phyloP scores from a whole-genome alignment of 768 basidiomycete genomes.

The Termitomyces sp. region DNA sequence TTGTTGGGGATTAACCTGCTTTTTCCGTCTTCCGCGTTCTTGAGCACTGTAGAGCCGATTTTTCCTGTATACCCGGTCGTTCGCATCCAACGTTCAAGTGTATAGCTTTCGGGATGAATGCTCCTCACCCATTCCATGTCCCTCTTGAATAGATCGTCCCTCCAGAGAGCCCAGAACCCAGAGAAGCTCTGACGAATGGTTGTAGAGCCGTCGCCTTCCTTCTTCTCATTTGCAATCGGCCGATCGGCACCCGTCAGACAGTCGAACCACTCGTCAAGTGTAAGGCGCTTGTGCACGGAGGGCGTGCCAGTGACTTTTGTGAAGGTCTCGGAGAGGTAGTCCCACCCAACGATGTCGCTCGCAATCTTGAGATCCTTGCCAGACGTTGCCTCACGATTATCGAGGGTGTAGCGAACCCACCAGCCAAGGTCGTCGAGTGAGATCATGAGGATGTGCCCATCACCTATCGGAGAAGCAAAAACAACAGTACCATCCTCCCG shows the following conservation, averaged over 20 bases:
- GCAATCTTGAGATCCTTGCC: slow-evolving; percentile 31
- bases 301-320: slow-evolving; percentile 30
- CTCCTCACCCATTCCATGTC: slow-evolving; percentile 39
- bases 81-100: slow-evolving; percentile 37
- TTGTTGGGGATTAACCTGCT: slow-evolving; percentile 18
- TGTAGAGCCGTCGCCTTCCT: slow-evolving; percentile 22
- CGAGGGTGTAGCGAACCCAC: slow-evolving; percentile 34
- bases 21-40: slow-evolving; percentile 27
- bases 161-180: slow-evolving; percentile 36
- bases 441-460: slow-evolving; percentile 32
- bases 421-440: slow-evolving; percentile 33
- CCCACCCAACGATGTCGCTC: slow-evolving; percentile 31
- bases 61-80: slow-evolving; percentile 24
- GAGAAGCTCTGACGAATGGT: slow-evolving; percentile 34
- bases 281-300: slow-evolving; percentile 25
- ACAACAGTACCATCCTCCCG: slow-evolving; percentile 33
- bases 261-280: slow-evolving; percentile 27
- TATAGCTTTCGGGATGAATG: slow-evolving; percentile 28
- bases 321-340: slow-evolving; percentile 30
- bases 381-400: slow-evolving; percentile 28
- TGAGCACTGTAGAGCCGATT: slow-evolving; percentile 19
- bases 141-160: slow-evolving; percentile 36
- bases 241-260: slow-evolving; percentile 21
- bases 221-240: slow-evolving; percentile 25
- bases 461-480: slow-evolving; percentile 29